phyloP scores from a whole-genome alignment of 306 rosid species.

The Cyclanthera cordifolia region DNA sequence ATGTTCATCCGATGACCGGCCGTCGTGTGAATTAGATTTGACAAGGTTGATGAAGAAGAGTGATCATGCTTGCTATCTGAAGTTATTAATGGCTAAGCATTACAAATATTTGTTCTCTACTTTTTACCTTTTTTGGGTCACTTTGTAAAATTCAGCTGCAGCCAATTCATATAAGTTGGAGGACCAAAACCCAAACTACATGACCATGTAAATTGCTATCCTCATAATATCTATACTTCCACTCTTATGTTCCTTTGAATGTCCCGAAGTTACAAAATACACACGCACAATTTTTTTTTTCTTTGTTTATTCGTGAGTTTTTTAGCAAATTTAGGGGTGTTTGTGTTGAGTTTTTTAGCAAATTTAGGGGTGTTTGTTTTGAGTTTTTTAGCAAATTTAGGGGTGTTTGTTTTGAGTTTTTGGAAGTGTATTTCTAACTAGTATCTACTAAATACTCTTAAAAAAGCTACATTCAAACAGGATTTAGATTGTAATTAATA shows the following conservation, averaged over 20 bases:
- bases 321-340: too few species aligned
- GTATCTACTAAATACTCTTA: too few species aligned
- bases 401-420: too few species aligned
- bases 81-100: not conserved
- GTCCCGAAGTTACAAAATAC: too few species aligned
- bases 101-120: not conserved
- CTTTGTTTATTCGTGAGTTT: too few species aligned
- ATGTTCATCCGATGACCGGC: constrained; percentile 31
- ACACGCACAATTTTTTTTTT: too few species aligned
- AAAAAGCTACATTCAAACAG: too few species aligned
- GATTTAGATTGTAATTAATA: too few species aligned
- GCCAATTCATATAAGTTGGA: constrained; percentile 4
- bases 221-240: not conserved
- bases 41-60: constrained; percentile 10
- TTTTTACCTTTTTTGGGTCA: not conserved
- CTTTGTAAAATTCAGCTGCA: not conserved
- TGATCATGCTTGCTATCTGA: constrained; percentile 19
- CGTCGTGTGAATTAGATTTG: constrained; percentile 6
- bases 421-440: too few species aligned
- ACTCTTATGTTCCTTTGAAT: not conserved
- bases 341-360: too few species aligned
- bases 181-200: constrained; percentile 5
- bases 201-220: constrained; percentile 7
- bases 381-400: too few species aligned
- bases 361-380: too few species aligned